Conservation (phyloP, 2,329 filamentous ascomycete species). For the Hypoxylon sp. region DNA sequence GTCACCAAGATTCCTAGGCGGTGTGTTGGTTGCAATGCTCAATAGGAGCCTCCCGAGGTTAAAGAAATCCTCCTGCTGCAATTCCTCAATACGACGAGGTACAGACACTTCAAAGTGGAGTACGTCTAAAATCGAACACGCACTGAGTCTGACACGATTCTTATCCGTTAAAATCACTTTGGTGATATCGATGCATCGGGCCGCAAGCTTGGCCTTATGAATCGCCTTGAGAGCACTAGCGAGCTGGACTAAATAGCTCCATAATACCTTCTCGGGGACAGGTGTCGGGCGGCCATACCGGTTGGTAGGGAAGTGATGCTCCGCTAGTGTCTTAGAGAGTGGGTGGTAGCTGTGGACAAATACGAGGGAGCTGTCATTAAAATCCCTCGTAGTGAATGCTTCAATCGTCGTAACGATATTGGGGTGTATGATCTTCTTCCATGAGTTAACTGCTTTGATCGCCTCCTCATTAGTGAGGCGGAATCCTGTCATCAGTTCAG, state of each 20-base stretch:
- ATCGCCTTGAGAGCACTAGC: conserved; percentile 89
- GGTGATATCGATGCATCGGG: conserved; percentile 85
- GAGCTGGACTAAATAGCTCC: conserved; percentile 94
- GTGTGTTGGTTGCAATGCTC: conserved; percentile 81
- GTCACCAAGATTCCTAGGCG: conserved; percentile 69
- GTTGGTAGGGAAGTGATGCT: conserved; percentile 77
- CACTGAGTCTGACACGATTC: conserved; percentile 88
- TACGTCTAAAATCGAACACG: conserved; percentile 91
- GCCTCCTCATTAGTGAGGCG: conserved; percentile 90
- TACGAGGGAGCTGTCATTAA: conserved; percentile 94
- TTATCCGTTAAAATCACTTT: conserved; percentile 94
- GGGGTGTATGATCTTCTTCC: conserved; percentile 87
- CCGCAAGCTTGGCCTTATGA: conserved; percentile 84
- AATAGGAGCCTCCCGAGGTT: conserved; percentile 89
- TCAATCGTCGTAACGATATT: conserved; percentile 90
- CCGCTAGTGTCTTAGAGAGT: conserved; percentile 88
- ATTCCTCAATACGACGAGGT: conserved; percentile 76
- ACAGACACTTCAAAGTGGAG: conserved; percentile 81
- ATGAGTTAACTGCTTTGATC: conserved; percentile 87
- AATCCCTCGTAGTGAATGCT: conserved; percentile 92
- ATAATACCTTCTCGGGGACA: conserved; percentile 82
- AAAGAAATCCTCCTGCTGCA: conserved; percentile 89
- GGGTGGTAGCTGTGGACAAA: conserved; percentile 96
- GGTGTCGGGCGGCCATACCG: conserved; percentile 63
- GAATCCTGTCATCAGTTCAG: conserved; percentile 70